A percentile compares a stretch with the other conserved stretches of the same genome.
Evolutionary conservation across 306 rosid species (phyloP).

Genomic region (Malus sylvestris): DNA sequence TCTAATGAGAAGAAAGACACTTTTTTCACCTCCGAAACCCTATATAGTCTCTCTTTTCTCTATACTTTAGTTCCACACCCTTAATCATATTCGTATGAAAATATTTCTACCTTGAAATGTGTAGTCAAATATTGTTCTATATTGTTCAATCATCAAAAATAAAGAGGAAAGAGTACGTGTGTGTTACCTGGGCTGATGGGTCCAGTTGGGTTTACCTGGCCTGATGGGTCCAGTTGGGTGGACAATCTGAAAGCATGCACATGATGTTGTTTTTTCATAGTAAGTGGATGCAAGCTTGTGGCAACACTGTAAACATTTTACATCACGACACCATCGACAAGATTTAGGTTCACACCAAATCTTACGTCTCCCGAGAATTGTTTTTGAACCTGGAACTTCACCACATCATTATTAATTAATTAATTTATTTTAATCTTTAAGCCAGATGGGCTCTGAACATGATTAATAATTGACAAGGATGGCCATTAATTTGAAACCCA

Average conservation of each 20-base stretch:
- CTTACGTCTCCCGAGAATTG: background rate
- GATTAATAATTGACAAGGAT: slow-evolving; percentile 21
- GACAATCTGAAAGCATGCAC: too few species aligned
- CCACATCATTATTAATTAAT: background rate
- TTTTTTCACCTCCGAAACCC: too few species aligned
- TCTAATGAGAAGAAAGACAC: too few species aligned
- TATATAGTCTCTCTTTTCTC: too few species aligned
- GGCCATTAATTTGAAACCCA: slow-evolving; percentile 16
- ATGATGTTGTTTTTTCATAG: too few species aligned
- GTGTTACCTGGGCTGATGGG: background rate
- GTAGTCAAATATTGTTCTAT: background rate
- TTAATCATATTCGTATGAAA: background rate
- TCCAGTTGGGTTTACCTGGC: background rate
- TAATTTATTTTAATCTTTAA: background rate
- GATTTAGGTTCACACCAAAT: background rate
- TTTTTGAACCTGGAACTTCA: background rate
- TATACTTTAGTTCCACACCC: background rate
- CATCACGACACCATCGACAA: background rate
- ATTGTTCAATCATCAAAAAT: background rate
- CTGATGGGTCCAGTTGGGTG: background rate
- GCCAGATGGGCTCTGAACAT: slow-evolving; percentile 17
- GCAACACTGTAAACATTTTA: background rate
- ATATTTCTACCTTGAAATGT: background rate
- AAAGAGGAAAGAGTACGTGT: background rate
- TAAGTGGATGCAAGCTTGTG: background rate